A percentile compares a stretch with the other conserved stretches of the same genome.
Conservation (phyloP, 2,329 filamentous ascomycete genomes). For the Paecilomyces sp. region DNA sequence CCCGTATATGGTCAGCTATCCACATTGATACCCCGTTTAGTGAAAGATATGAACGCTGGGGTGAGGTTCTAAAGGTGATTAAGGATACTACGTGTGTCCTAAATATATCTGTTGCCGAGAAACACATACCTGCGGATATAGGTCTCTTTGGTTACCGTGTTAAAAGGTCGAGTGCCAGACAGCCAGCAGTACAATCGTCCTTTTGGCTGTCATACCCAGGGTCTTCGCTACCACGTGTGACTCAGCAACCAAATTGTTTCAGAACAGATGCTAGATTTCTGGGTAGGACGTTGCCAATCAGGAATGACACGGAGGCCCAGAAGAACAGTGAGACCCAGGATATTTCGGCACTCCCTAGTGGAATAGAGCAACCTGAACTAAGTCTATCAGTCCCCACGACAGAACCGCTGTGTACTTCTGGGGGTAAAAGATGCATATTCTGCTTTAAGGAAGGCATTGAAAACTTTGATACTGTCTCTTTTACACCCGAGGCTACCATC, state of each 20-base stretch:
- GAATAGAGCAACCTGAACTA: neutral
- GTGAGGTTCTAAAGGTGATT: neutral
- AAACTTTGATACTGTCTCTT: neutral
- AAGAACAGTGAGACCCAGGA: neutral
- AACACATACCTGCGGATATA: constrained; percentile 7
- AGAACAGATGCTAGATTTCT: too few species aligned
- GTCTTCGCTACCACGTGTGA: too few species aligned
- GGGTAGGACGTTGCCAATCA: too few species aligned
- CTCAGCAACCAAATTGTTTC: too few species aligned
- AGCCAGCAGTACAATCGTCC: too few species aligned
- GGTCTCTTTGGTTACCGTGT: constrained; percentile 1
- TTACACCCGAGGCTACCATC: neutral
- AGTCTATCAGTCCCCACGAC: neutral
- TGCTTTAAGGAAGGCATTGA: constrained; percentile 10
- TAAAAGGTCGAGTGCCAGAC: neutral
- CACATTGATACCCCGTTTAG: neutral
- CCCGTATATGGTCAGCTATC: neutral
- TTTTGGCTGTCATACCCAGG: too few species aligned
- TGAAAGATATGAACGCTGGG: neutral
- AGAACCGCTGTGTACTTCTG: constrained; percentile 6
- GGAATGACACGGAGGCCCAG: neutral
- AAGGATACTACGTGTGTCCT: neutral
- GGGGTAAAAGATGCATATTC: constrained; percentile 16
- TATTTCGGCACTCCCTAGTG: neutral
- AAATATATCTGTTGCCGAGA: constrained; percentile 3